Evolutionary conservation across 306 rosid genomes (phyloP).

Genomic region (Quercus wislizeni): DNA sequence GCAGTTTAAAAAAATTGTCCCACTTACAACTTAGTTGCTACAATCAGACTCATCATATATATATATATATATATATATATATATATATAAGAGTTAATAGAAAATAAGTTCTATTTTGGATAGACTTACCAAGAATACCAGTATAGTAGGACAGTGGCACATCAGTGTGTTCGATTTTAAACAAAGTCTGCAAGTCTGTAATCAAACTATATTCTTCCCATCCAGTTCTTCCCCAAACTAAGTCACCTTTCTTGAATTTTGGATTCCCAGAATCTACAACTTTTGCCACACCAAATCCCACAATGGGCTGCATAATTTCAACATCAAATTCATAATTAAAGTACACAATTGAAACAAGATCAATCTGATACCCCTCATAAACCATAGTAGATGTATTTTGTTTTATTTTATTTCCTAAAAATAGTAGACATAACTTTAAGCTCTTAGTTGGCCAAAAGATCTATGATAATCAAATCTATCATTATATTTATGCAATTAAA

Average conservation of each 20-base stretch:
- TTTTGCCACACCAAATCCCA: constrained; percentile 31
- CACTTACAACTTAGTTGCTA: too few species aligned
- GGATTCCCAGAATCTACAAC: constrained; percentile 32
- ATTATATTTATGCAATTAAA: neutral
- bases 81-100: neutral
- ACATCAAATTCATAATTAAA: neutral
- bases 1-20: too few species aligned
- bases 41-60: neutral
- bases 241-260: constrained; percentile 27
- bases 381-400: neutral
- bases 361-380: neutral
- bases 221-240: constrained; percentile 26
- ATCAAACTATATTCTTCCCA: constrained; percentile 38
- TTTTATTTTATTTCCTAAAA: too few species aligned
- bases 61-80: too few species aligned
- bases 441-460: neutral
- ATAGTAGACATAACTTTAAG: neutral
- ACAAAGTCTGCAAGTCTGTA: neutral
- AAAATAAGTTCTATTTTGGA: neutral
- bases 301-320: constrained; percentile 26
- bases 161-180: constrained; percentile 26
- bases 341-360: neutral
- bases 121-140: constrained; percentile 32
- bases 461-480: neutral
- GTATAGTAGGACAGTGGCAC: constrained; percentile 41